Evolutionary conservation across 345 rosid species (phyloP).

Genomic region (Citrus mangshanensis): DNA sequence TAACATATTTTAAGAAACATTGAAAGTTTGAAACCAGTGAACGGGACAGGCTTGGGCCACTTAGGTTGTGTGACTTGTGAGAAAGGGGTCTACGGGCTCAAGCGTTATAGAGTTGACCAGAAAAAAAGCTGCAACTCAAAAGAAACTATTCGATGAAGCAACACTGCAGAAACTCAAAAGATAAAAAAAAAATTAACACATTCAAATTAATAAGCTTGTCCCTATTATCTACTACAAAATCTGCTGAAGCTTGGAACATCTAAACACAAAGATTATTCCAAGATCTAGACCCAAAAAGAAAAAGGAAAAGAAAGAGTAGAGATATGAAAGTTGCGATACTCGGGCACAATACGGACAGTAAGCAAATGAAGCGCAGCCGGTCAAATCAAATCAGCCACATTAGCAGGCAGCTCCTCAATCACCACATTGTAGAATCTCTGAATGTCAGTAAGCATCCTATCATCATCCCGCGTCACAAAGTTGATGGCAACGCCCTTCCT

Average conservation of each 20-base stretch:
- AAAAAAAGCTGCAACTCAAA: too few species aligned
- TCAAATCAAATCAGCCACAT: constrained; percentile 1
- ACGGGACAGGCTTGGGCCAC: too few species aligned
- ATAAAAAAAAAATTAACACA: neutral
- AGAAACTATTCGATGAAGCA: neutral
- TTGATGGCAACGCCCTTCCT: constrained; percentile 51
- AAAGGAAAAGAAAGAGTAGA: too few species aligned
- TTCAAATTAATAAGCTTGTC: neutral
- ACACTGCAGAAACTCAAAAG: neutral
- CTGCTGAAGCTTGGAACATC: neutral
- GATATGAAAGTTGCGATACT: too few species aligned
- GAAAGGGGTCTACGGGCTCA: too few species aligned
- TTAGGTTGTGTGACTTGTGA: too few species aligned
- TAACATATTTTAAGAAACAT: too few species aligned
- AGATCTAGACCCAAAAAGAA: too few species aligned
- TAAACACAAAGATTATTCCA: neutral
- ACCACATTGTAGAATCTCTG: constrained; percentile 46
- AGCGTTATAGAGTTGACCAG: too few species aligned
- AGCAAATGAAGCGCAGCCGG: neutral
- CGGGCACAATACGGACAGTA: too few species aligned
- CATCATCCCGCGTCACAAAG: constrained; percentile 46
- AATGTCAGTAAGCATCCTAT: constrained; percentile 43
- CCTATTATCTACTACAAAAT: neutral
- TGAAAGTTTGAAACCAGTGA: too few species aligned
- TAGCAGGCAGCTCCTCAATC: constrained; percentile 7